These are phyloP conservation scores for Collybia sordida DNA, from an alignment of 768 basidiomycete genomes.

Conservation along the genomic window DNA sequence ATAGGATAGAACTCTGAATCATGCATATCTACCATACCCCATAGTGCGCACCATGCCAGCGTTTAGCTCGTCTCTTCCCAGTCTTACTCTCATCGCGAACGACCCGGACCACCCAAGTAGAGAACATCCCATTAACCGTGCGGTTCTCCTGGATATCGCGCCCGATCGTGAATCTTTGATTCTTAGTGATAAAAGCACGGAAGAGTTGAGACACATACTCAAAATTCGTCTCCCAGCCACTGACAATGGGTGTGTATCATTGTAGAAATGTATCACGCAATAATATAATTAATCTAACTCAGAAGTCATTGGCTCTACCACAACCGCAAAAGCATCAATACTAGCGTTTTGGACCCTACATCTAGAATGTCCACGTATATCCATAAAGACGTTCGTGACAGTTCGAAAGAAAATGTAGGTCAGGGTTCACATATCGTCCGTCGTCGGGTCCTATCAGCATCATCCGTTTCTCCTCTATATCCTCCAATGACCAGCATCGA, in stretches of 20 bases:
- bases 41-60: constrained; percentile 6
- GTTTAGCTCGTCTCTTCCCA: constrained; percentile 13
- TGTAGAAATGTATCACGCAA: background rate
- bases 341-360: constrained; percentile 22
- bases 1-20: no score
- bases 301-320: constrained; percentile 34
- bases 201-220: constrained; percentile 28
- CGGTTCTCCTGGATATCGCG: constrained; percentile 27
- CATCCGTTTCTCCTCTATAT: constrained; percentile 16
- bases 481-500: constrained; percentile 14
- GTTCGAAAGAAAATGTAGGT: background rate
- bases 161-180: constrained; percentile 35
- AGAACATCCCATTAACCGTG: constrained; percentile 27
- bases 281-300: background rate
- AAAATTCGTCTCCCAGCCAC: constrained; percentile 23
- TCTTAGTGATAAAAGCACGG: constrained; percentile 19
- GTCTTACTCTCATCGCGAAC: constrained; percentile 15
- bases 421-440: constrained; percentile 16
- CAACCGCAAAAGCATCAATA: constrained; percentile 18
- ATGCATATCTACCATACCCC: no score
- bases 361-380: constrained; percentile 24
- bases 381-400: constrained; percentile 2
- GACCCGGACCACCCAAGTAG: constrained; percentile 10
- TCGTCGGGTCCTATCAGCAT: constrained; percentile 23
- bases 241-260: constrained; percentile 14